phyloP scores from a whole-genome alignment of 768 basidiomycete genomes.

The Tulasnella sp. region DNA sequence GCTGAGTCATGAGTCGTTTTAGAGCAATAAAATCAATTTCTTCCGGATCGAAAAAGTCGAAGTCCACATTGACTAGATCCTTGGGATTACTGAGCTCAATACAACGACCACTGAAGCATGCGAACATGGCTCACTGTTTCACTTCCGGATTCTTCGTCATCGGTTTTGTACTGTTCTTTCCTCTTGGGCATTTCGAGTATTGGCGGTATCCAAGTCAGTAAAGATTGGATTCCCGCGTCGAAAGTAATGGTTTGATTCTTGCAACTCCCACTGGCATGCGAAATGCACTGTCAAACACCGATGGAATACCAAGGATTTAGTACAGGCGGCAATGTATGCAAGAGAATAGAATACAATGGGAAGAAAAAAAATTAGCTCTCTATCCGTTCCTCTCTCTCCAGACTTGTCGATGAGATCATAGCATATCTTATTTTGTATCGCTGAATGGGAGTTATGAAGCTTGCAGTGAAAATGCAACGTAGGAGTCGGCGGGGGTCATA shows the following conservation, averaged over 20 bases:
- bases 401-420: conserved; percentile 13
- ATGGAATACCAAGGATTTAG: no score
- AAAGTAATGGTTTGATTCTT: no score
- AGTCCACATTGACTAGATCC: conserved; percentile 72
- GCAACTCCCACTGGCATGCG: no score
- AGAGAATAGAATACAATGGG: no score
- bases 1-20: conserved; percentile 33
- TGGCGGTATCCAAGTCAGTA: no score
- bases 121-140: conserved; percentile 14
- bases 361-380: no score
- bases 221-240: no score
- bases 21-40: conserved; percentile 75
- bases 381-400: no score
- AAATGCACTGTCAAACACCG: no score
- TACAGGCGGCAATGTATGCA: no score
- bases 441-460: conserved; percentile 21
- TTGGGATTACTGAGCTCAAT: conserved; percentile 22
- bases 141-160: conserved; percentile 16
- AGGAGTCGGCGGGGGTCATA: conserved; percentile 21
- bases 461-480: conserved; percentile 19
- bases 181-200: conserved; percentile 22
- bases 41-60: conserved; percentile 87
- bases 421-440: conserved; percentile 21
- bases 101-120: background rate
- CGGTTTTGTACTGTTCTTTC: conserved; percentile 18